Conservation (phyloP, 1,139 yeast species). For the Blastobotrys ciferrii region DNA sequence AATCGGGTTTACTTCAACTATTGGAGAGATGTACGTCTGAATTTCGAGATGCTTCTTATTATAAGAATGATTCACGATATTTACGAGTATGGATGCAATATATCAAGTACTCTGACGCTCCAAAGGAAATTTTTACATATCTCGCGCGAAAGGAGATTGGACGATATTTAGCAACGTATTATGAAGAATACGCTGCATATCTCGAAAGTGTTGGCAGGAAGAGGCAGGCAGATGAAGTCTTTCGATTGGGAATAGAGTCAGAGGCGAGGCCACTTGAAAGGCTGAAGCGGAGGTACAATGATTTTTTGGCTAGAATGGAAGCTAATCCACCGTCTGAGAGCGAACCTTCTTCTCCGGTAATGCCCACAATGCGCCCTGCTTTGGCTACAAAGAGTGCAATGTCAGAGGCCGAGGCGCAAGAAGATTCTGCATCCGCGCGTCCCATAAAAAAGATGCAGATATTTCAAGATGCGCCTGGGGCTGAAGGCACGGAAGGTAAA, state of each 20-base stretch:
- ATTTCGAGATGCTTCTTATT: constrained; percentile 63
- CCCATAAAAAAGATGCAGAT: constrained; percentile 30
- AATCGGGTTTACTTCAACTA: constrained; percentile 63
- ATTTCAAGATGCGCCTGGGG: constrained; percentile 24
- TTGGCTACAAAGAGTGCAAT: constrained; percentile 22
- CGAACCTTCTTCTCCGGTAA: constrained; percentile 39
- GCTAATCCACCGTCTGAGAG: constrained; percentile 32
- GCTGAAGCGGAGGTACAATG: constrained; percentile 48
- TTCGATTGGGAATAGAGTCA: constrained; percentile 56
- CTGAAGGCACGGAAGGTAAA: neutral
- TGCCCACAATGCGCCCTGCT: constrained; percentile 28
- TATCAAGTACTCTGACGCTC: constrained; percentile 65
- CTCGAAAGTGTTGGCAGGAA: constrained; percentile 54
- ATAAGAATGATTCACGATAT: constrained; percentile 80
- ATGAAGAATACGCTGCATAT: constrained; percentile 74
- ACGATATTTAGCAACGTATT: constrained; percentile 59
- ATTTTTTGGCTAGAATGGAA: constrained; percentile 45
- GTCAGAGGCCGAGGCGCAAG: neutral
- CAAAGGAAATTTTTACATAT: constrained; percentile 69
- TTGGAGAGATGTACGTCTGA: constrained; percentile 71
- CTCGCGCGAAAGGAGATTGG: constrained; percentile 78
- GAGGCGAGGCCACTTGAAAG: constrained; percentile 65
- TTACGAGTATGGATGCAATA: constrained; percentile 78
- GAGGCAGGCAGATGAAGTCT: constrained; percentile 62
- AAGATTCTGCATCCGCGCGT: neutral